Evolutionary conservation across 768 basidiomycete species (phyloP), one percentile per base, ranked within the genome.

Genomic region (Boletus rubroflammeus): DNA sequence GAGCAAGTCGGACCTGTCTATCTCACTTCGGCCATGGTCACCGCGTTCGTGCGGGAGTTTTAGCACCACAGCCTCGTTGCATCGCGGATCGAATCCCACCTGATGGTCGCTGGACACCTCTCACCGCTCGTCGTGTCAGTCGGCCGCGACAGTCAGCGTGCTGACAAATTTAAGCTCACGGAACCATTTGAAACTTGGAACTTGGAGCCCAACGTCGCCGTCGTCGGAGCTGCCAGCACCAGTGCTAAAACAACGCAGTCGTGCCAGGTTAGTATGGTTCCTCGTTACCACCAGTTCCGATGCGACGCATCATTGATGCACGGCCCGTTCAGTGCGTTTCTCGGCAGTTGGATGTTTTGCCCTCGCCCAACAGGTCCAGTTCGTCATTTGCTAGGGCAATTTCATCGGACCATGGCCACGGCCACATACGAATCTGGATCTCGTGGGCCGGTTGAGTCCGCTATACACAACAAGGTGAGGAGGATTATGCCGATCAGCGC

Each of bases 391-490:
- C 36, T 62, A 13, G 42, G 43, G 31, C 65, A 55, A 64, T 46
- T 58, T 57, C 55, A 56, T 26, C 60, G 54, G 40, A 53, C 61
- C 52, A 73, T 73, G 72, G 42, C 66, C 55, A 70, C 66, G 58
- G 50, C 51, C 47, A 60, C 68, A 47, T 49, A 36, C 6, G 54
- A 56, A 62, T 51, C 60, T 55, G 62, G 60, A 54, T 65, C 68
- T 66, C 47, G 62, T 44, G 82, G 84, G 17, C 78, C 79, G 10
- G 68, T 87, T 15, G 84, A 86, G 71, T 60, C 58, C n/a, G 72
- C 81, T n/a, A 86, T 88, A 54, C 76, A 75, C 50, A 72, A 78
- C 55, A 86, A 85, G 77, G 84, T 83, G 54, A 47, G 66, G 48
- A 32, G 48, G 46, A 49, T 56, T 56, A 54, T 51, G 17, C 60